Evolutionary conservation across 2,329 filamentous ascomycete species (phyloP).

Genomic region (Pestalotiopsis sp.): DNA sequence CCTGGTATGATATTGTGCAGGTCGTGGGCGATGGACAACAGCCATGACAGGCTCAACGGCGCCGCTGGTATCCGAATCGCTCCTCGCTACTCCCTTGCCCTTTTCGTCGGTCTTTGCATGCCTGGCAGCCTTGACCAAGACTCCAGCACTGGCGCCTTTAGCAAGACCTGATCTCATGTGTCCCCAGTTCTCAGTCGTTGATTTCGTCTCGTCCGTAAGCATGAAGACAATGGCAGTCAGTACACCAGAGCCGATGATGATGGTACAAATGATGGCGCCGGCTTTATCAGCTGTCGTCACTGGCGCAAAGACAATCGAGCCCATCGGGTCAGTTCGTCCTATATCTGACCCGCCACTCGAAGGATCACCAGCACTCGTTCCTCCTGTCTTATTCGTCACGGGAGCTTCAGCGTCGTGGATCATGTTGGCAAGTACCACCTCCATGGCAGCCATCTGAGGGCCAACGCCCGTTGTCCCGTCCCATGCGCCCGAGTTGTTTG

Average conservation of each 20-base stretch:
- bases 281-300: conserved; percentile 66
- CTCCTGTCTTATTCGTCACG: conserved; percentile 46
- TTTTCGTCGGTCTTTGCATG: conserved; percentile 8
- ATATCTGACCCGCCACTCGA: conserved; percentile 49
- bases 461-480: conserved; percentile 66
- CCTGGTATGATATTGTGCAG: neutral
- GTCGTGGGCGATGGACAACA: neutral
- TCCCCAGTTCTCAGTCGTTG: conserved; percentile 26
- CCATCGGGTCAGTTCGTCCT: conserved; percentile 36
- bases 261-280: conserved; percentile 68
- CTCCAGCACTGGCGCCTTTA: conserved; percentile 3
- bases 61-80: neutral
- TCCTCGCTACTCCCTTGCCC: conserved; percentile 8
- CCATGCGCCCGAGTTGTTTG: conserved; percentile 49
- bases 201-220: conserved; percentile 47
- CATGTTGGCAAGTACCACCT: conserved; percentile 65
- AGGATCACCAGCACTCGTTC: conserved; percentile 51
- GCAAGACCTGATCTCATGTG: conserved; percentile 18
- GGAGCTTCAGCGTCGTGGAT: conserved; percentile 45
- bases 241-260: conserved; percentile 56
- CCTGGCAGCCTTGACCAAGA: conserved; percentile 1
- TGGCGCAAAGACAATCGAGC: conserved; percentile 28
- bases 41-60: neutral
- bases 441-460: conserved; percentile 71
- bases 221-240: conserved; percentile 55